A percentile compares a stretch with the other conserved stretches of the same genome.
These are phyloP conservation scores for Yarrowia galli DNA, from an alignment of 1,139 yeast genomes.

Conservation along the genomic window DNA sequence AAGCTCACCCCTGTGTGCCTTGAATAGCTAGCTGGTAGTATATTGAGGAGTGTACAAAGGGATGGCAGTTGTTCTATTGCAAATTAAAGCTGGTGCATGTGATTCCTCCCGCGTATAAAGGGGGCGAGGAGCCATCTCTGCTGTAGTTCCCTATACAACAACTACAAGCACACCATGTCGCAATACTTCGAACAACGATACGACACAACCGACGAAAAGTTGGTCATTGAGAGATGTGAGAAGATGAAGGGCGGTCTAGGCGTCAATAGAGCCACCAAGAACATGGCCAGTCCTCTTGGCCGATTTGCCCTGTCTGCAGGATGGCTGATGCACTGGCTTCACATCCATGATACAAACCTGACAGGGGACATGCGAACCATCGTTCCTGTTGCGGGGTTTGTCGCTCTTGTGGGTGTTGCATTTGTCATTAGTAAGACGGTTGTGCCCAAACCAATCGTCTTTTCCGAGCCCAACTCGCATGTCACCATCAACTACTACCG, in stretches of 20 bases:
- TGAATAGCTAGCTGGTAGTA: background rate
- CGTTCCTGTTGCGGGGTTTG: conserved; percentile 11
- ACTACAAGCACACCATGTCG: conserved; percentile 6
- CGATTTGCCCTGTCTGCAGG: conserved; percentile 16
- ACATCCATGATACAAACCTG: conserved; percentile 10
- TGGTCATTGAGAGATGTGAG: conserved; percentile 21
- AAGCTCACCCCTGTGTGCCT: conserved; percentile 2
- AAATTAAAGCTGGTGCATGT: conserved; percentile 7
- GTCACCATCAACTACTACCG: conserved; percentile 18
- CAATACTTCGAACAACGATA: conserved; percentile 12
- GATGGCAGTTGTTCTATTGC: background rate
- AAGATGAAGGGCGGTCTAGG: conserved; percentile 26
- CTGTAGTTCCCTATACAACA: background rate
- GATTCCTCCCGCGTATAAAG: conserved; percentile 1
- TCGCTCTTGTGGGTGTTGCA: background rate
- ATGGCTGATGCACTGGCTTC: conserved; percentile 31
- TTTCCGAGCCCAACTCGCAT: conserved; percentile 34
- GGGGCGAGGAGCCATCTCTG: background rate
- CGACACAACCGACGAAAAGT: conserved; percentile 14
- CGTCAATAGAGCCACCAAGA: conserved; percentile 25
- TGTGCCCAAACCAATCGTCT: conserved; percentile 1
- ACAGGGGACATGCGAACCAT: background rate
- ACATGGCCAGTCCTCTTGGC: conserved; percentile 29
- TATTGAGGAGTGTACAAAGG: conserved; percentile 2
- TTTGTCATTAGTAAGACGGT: conserved; percentile 7